phyloP scores from a whole-genome alignment of 2,329 filamentous ascomycete genomes.

The Aspergillus uvarum region DNA sequence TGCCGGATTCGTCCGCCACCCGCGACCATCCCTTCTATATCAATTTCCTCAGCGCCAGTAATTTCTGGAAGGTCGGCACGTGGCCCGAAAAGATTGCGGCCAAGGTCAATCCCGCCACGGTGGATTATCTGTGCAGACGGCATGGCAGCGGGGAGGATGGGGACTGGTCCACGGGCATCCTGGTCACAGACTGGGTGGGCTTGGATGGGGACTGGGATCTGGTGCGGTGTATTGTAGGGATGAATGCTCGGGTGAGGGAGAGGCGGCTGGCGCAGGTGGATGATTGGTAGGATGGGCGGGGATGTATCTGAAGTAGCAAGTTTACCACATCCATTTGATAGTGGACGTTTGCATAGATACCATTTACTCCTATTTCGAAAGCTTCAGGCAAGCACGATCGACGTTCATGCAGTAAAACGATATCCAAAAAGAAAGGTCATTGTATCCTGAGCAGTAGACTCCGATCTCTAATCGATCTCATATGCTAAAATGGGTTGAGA shows the following conservation, averaged over 20 bases:
- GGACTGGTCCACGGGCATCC: conserved; percentile 78
- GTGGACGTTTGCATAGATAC: no score
- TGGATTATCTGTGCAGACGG: conserved; percentile 57
- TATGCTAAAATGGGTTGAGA: conserved; percentile 16
- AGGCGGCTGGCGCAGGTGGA: conserved; percentile 23
- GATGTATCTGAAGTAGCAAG: not conserved
- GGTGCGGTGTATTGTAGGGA: conserved; percentile 79
- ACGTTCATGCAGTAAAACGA: not conserved
- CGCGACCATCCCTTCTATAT: conserved; percentile 68
- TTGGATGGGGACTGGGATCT: conserved; percentile 86
- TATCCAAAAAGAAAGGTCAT: not conserved
- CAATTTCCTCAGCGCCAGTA: conserved; percentile 88
- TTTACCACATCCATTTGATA: no score
- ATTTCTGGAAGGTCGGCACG: conserved; percentile 88
- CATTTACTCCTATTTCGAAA: no score
- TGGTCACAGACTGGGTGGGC: conserved; percentile 94
- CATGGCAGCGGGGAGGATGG: conserved; percentile 53
- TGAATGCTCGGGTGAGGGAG: conserved; percentile 69
- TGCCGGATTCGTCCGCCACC: conserved; percentile 44
- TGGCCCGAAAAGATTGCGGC: conserved; percentile 93
- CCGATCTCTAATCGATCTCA: conserved; percentile 2
- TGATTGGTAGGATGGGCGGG: not conserved
- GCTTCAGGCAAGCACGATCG: no score
- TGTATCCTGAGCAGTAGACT: not conserved
- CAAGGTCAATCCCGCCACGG: conserved; percentile 77